Percentiles rank a stretch among this genome's conserved stretches.
Evolutionary conservation across 2,329 filamentous ascomycete genomes (phyloP).

Genomic region (Lachnellula hyalina): DNA sequence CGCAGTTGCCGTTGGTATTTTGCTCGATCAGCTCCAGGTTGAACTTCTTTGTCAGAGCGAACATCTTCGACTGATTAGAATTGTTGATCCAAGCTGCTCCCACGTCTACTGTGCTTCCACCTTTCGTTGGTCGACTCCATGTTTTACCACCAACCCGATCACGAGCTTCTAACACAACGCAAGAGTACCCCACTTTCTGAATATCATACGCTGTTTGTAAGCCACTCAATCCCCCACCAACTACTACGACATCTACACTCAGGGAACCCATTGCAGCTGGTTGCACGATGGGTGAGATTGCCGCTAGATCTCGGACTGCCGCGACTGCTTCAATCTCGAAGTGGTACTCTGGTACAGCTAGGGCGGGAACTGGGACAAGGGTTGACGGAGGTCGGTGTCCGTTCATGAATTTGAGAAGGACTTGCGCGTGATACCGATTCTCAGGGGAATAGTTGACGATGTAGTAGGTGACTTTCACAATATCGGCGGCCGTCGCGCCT

Average conservation of each 20-base stretch:
- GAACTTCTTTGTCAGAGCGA: conserved; percentile 36
- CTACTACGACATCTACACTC: conserved; percentile 10
- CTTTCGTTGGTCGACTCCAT: conserved; percentile 21
- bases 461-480: conserved; percentile 38
- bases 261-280: no score
- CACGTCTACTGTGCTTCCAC: conserved; percentile 40
- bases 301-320: conserved; percentile 19
- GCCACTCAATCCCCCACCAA: conserved; percentile 12
- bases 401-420: conserved; percentile 35
- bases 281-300: not conserved
- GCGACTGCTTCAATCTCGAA: conserved; percentile 40
- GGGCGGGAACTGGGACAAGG: conserved; percentile 37
- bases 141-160: conserved; percentile 40
- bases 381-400: conserved; percentile 39
- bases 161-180: conserved; percentile 35
- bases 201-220: conserved; percentile 12
- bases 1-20: conserved; percentile 39
- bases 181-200: conserved; percentile 12
- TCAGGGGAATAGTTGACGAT: conserved; percentile 40
- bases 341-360: conserved; percentile 36
- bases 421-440: conserved; percentile 34
- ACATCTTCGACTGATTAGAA: conserved; percentile 32
- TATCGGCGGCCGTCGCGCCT: conserved; percentile 33
- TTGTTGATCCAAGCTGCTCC: conserved; percentile 56
- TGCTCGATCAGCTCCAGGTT: conserved; percentile 43